Evolutionary conservation across 1,284 basidiomycete genomes (phyloP).

Genomic region (Gastroboletus turbinatus): DNA sequence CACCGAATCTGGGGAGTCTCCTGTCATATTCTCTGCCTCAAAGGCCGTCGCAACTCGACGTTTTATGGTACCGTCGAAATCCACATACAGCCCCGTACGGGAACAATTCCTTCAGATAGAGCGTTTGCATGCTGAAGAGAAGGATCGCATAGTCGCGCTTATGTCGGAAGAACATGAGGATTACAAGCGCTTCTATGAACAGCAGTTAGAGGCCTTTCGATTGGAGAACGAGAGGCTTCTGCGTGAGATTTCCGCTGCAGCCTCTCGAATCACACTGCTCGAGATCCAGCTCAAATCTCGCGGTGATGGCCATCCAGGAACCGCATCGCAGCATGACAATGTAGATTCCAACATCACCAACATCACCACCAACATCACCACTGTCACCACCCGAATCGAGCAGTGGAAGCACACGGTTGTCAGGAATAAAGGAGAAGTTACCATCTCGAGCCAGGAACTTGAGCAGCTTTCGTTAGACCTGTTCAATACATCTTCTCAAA

Average conservation of each 20-base stretch:
- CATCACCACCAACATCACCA: not conserved
- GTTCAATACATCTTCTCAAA: not conserved
- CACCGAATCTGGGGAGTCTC: not conserved
- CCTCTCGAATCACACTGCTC: slow-evolving; percentile 2
- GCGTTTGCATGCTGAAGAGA: slow-evolving; percentile 8
- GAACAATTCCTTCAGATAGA: slow-evolving; percentile 3
- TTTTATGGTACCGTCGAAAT: not conserved
- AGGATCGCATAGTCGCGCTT: not conserved
- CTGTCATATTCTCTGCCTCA: not conserved
- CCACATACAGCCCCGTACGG: too few relatives aligned
- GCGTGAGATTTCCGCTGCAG: not conserved
- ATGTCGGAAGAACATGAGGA: slow-evolving; percentile 1
- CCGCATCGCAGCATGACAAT: not conserved
- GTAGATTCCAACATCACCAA: not conserved
- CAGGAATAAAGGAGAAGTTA: not conserved
- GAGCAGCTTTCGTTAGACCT: slow-evolving; percentile 9
- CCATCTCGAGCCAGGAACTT: slow-evolving; percentile 11
- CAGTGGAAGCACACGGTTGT: slow-evolving; percentile 1
- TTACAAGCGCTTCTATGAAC: not conserved
- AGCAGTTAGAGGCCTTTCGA: not conserved
- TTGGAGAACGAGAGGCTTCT: slow-evolving; percentile 3
- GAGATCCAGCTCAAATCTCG: slow-evolving; percentile 1
- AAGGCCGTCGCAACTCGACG: not conserved
- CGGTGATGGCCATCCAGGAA: not conserved
- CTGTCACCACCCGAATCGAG: not conserved